Conservation (phyloP, 139 green algal species). For the Deuterostichococcus epilithicus region DNA sequence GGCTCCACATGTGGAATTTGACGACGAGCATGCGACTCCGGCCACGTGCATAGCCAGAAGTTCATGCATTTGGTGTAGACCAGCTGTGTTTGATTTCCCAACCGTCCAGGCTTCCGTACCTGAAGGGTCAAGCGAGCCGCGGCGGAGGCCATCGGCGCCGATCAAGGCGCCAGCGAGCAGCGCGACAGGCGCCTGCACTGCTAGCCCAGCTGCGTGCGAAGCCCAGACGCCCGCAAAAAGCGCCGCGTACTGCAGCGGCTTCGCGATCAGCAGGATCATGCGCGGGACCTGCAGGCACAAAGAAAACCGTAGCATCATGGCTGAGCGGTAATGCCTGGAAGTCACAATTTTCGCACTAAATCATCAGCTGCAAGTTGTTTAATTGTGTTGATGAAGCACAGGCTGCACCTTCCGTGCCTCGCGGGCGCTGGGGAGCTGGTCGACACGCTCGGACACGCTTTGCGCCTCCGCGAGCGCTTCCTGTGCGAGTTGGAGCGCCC, state of each 20-base stretch:
- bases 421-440: neutral
- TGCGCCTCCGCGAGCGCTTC: neutral
- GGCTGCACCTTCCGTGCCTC: neutral
- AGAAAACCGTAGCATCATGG: no score
- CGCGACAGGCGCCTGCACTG: neutral
- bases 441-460: neutral
- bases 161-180: neutral
- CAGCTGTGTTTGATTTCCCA: no score
- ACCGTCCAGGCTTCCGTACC: neutral
- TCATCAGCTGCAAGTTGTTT: no score
- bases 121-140: neutral
- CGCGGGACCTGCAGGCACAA: neutral
- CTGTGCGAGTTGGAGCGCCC: neutral
- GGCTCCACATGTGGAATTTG: no score
- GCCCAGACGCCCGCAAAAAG: neutral
- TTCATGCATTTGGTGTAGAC: no score
- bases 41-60: no score
- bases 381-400: no score
- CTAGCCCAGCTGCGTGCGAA: neutral
- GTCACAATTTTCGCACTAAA: no score
- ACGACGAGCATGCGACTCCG: no score
- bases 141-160: neutral
- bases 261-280: neutral
- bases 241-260: neutral
- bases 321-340: no score